Conservation (phyloP, 1,284 basidiomycete genomes). For the Xerocomus nothofagi region DNA sequence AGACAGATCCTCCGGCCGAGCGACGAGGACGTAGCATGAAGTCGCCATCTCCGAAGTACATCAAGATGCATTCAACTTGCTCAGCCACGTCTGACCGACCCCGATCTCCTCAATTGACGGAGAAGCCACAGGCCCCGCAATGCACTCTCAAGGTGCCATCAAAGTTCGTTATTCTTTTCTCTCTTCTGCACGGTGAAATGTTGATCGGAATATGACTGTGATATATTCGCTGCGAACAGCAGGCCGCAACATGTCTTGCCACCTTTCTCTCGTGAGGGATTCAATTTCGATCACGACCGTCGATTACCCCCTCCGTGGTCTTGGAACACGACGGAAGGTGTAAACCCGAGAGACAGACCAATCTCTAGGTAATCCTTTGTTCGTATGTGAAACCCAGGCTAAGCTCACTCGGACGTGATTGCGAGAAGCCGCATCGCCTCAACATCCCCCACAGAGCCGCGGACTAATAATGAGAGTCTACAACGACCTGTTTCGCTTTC, state of each 20-base stretch:
- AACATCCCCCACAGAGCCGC: constrained; percentile 22
- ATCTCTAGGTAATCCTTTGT: constrained; percentile 27
- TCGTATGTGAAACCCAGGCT: constrained; percentile 5
- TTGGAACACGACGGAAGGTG: constrained; percentile 29
- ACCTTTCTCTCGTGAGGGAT: constrained; percentile 34
- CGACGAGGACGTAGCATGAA: constrained; percentile 15
- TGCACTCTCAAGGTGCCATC: constrained; percentile 25
- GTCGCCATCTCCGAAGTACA: constrained; percentile 24
- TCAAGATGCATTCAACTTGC: constrained; percentile 20
- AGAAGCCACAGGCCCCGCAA: constrained; percentile 23
- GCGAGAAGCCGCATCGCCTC: constrained; percentile 27
- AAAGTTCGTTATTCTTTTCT: constrained; percentile 26
- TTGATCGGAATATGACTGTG: constrained; percentile 28
- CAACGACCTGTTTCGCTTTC: constrained; percentile 38
- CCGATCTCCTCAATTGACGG: constrained; percentile 22
- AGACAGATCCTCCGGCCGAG: constrained; percentile 15
- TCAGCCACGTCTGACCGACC: constrained; percentile 18
- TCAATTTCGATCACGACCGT: constrained; percentile 38
- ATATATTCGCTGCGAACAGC: constrained; percentile 30
- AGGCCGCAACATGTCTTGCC: constrained; percentile 37
- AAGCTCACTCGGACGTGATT: constrained; percentile 21
- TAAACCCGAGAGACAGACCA: constrained; percentile 26
- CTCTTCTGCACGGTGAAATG: constrained; percentile 12
- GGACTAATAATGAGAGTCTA: constrained; percentile 25
- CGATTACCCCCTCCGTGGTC: constrained; percentile 36